Evolutionary conservation across 2,329 filamentous ascomycete genomes (phyloP), one percentile per base, ranked within the genome.

Genomic region (Penicillium digitatum): DNA sequence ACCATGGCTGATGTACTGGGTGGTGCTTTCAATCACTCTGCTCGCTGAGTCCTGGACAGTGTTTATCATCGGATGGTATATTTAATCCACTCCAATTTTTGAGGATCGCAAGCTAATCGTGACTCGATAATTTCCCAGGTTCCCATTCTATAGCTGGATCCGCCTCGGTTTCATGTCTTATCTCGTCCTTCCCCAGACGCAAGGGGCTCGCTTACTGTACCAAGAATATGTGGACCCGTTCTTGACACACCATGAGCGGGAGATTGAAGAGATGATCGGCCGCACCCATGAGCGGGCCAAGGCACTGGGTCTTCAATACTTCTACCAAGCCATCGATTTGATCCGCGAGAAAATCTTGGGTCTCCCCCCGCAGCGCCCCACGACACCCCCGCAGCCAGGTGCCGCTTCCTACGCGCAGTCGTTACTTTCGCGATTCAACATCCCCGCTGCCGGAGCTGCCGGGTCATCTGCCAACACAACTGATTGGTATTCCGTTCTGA

Each of bases 1-100:
- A 61, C 93, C 93, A 86, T 99, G 94, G 94, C 84, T 97, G 63
- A 97, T 97, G 88, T 99, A 97, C 82, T 99, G 93, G 88, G 90
- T 96, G 57, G 90, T 96, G 24, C 83, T 96, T 62, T 89, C 89
- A 58, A 87, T 89, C 72, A 84, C 87, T 66, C 81, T 92, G 54
- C 83, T 94, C 58, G 84, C 86, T 74, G 94, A 97, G 77, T 92
- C 88, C 44, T 95, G 91, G 84, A 86, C 88, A 54, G 85, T 87
- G 66, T 96, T 93, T 76, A 86, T 97, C 68, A 82, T 97, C 44
- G 82, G 82, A 72, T 97, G 91, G 87, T 87, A 76, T 49, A 76
- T 29, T 20, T 22, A 24, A 12, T 16, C 3, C 3, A 54, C 40
- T 24, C 8, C 32, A 7, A n/a, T n/a, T n/a, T n/a, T 14, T 37